phyloP scores from a whole-genome alignment of 2,329 filamentous ascomycete species.

The Fusarium robinianum region DNA sequence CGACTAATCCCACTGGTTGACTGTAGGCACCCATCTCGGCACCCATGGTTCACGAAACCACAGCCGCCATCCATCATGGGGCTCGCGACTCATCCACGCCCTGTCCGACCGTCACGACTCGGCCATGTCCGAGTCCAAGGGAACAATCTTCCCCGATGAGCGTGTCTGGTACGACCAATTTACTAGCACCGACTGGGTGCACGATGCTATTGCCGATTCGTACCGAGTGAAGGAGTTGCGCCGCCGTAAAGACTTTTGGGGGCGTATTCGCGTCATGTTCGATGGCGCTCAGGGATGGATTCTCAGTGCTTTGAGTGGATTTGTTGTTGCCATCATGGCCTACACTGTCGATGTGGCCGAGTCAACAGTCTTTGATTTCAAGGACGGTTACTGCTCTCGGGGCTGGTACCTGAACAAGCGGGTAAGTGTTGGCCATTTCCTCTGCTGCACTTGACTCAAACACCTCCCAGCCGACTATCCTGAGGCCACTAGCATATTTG shows the following conservation, averaged over 20 bases:
- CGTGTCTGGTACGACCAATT: conserved; percentile 99
- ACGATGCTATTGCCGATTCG: conserved; percentile 94
- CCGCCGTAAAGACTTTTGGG: conserved; percentile 80
- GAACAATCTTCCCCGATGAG: conserved; percentile 74
- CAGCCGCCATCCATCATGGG: conserved; percentile 62
- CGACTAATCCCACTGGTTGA: conserved; percentile 13
- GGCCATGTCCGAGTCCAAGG: conserved; percentile 63
- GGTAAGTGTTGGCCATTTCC: conserved; percentile 43
- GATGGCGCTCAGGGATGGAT: conserved; percentile 95
- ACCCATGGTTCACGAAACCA: conserved; percentile 54
- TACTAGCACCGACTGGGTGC: conserved; percentile 96
- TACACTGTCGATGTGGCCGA: conserved; percentile 91
- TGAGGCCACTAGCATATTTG: too few species aligned
- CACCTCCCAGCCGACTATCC: too few species aligned
- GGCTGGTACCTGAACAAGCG: conserved; percentile 77
- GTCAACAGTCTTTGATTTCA: conserved; percentile 83
- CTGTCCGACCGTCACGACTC: conserved; percentile 62
- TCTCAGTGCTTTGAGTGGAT: conserved; percentile 85
- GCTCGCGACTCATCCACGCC: conserved; percentile 64
- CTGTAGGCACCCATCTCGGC: conserved; percentile 45
- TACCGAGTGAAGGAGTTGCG: conserved; percentile 84
- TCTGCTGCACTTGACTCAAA: not conserved
- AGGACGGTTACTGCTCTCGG: conserved; percentile 79
- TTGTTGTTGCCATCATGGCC: conserved; percentile 81
- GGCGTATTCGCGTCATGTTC: conserved; percentile 74